phyloP scores from a whole-genome alignment of 441 rosid genomes.

The Corymbia citriodora region DNA sequence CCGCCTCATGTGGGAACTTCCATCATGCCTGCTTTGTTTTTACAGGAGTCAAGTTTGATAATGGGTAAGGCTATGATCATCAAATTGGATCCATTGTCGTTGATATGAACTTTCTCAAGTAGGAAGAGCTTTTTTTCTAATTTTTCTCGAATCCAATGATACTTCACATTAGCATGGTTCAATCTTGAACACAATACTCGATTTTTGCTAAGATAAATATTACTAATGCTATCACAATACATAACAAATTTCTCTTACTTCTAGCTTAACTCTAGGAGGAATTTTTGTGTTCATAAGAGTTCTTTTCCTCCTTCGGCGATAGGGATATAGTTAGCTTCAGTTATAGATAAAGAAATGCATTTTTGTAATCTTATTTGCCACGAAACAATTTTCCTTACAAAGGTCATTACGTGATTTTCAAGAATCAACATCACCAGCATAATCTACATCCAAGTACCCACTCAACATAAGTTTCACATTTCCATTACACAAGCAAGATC shows the following conservation, averaged over 20 bases:
- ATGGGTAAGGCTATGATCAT: too few relatives aligned
- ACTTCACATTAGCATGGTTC: not conserved
- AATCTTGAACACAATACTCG: not conserved
- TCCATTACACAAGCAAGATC: not conserved
- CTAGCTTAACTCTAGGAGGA: not conserved
- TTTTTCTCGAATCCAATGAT: too few relatives aligned
- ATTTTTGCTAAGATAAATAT: too few relatives aligned
- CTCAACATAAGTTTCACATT: not conserved
- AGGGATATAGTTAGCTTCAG: too few relatives aligned
- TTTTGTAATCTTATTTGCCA: not conserved
- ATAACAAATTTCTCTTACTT: not conserved
- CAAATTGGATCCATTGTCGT: too few relatives aligned
- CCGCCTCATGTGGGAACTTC: too few relatives aligned
- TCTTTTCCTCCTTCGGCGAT: not conserved
- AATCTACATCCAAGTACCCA: not conserved
- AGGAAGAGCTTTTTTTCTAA: too few relatives aligned
- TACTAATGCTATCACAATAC: not conserved
- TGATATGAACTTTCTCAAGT: not conserved
- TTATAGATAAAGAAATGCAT: not conserved
- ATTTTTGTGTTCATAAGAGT: not conserved
- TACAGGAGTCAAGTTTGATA: too few relatives aligned
- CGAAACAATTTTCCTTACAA: not conserved
- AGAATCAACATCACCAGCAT: not conserved
- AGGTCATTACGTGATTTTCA: not conserved
- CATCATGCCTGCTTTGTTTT: too few relatives aligned